These are phyloP conservation scores for Lactarius evosmus DNA, from an alignment of 768 basidiomycete genomes.

Conservation along the genomic window DNA sequence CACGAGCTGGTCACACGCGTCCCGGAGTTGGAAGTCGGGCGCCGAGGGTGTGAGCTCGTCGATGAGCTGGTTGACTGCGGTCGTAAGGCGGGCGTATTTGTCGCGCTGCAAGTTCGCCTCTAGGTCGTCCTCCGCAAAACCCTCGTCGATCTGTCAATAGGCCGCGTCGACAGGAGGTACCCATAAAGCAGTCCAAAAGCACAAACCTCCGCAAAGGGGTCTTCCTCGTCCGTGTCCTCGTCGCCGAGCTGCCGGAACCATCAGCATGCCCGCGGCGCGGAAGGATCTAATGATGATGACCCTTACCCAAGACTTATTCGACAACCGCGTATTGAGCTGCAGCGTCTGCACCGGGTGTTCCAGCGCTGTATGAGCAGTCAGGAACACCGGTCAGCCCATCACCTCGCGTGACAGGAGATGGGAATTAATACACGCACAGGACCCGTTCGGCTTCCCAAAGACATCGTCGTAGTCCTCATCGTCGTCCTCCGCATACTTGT, in stretches of 20 bases:
- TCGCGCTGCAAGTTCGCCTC: constrained; percentile 92
- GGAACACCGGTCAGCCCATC: constrained; percentile 6
- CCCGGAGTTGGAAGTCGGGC: constrained; percentile 76
- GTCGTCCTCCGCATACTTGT: constrained; percentile 85
- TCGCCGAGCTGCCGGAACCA: constrained; percentile 58
- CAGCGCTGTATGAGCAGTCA: constrained; percentile 39
- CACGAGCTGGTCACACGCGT: constrained; percentile 87
- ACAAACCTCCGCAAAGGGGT: constrained; percentile 90
- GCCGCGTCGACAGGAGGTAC: constrained; percentile 16
- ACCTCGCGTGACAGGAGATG: constrained; percentile 8
- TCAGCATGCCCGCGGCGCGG: constrained; percentile 10
- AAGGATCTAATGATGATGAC: neutral
- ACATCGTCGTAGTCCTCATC: constrained; percentile 95
- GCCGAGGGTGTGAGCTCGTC: constrained; percentile 82
- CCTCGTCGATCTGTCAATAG: constrained; percentile 77
- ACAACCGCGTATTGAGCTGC: constrained; percentile 80
- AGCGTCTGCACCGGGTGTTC: constrained; percentile 70
- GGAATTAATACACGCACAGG: constrained; percentile 59
- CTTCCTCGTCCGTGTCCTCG: constrained; percentile 84
- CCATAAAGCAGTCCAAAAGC: neutral
- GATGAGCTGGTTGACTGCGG: constrained; percentile 76
- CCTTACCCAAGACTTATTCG: constrained; percentile 86
- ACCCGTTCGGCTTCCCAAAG: constrained; percentile 73
- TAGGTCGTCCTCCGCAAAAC: constrained; percentile 86
- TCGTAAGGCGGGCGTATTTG: constrained; percentile 85